phyloP scores from a whole-genome alignment of 2,329 filamentous ascomycete species.

The Lomentospora prolificans region DNA sequence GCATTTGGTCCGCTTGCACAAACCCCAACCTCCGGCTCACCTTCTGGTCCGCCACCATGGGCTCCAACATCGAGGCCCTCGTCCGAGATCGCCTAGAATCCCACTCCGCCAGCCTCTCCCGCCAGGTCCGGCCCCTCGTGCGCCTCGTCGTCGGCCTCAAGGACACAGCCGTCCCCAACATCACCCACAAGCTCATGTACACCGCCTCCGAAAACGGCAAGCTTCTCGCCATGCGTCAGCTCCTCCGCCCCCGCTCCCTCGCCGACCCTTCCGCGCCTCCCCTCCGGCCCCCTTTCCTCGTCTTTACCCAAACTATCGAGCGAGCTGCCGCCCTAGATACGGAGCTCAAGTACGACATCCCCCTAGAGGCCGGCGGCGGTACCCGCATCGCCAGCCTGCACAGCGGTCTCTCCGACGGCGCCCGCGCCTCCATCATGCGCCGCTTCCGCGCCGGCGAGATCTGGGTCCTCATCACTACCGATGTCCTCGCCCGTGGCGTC shows the following conservation, averaged over 20 bases:
- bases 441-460: conserved; percentile 85
- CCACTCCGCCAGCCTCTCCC: conserved; percentile 32
- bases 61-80: conserved; percentile 78
- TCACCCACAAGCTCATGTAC: conserved; percentile 81
- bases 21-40: conserved; percentile 62
- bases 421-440: conserved; percentile 73
- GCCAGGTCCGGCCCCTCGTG: conserved; percentile 46
- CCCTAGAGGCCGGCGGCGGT: conserved; percentile 73
- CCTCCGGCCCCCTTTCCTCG: conserved; percentile 78
- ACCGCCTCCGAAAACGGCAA: conserved; percentile 91
- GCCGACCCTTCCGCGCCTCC: conserved; percentile 43
- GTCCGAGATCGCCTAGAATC: conserved; percentile 56
- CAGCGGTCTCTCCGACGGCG: conserved; percentile 68
- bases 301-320: conserved; percentile 94
- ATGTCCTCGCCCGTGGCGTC: conserved; percentile 82
- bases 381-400: conserved; percentile 83
- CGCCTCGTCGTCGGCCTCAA: conserved; percentile 93
- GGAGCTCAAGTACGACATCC: conserved; percentile 91
- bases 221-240: conserved; percentile 78
- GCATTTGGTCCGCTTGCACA: conserved; percentile 72
- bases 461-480: conserved; percentile 94
- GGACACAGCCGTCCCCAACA: conserved; percentile 88
- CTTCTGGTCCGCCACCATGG: conserved; percentile 96
- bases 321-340: conserved; percentile 78
- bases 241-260: conserved; percentile 59